phyloP scores from a whole-genome alignment of 1,284 basidiomycete species.

The Leucoagaricus sp. region DNA sequence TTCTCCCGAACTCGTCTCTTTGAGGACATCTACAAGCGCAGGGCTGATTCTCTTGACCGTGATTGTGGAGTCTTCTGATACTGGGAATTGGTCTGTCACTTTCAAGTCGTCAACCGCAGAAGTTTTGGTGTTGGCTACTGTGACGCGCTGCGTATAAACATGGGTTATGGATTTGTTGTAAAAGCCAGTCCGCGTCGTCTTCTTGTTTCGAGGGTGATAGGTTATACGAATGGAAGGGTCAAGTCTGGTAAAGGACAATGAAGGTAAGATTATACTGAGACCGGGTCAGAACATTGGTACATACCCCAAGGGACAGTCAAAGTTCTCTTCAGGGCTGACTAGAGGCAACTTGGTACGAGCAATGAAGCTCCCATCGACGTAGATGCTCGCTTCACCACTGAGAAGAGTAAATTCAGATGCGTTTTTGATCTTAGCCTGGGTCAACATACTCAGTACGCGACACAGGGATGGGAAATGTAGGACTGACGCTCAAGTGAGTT shows the following conservation, averaged over 20 bases:
- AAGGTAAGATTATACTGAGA: neutral
- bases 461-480: neutral
- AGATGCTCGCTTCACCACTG: conserved; percentile 34
- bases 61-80: conserved; percentile 32
- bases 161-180: conserved; percentile 26
- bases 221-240: conserved; percentile 33
- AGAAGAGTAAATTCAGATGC: conserved; percentile 39
- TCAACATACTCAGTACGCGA: neutral
- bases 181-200: conserved; percentile 27
- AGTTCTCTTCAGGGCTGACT: conserved; percentile 37
- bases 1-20: neutral
- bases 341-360: conserved; percentile 30
- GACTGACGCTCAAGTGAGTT: conserved; percentile 25
- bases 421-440: conserved; percentile 39
- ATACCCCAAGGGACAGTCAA: conserved; percentile 38
- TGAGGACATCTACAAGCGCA: neutral
- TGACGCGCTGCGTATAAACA: conserved; percentile 32
- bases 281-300: conserved; percentile 13
- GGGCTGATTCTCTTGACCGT: conserved; percentile 15
- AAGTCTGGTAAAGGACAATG: conserved; percentile 30
- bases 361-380: conserved; percentile 42
- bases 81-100: conserved; percentile 35
- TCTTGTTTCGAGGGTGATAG: conserved; percentile 32
- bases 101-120: conserved; percentile 27
- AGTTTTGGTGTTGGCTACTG: conserved; percentile 34